phyloP scores from a whole-genome alignment of 257 asterid species.

The Jacaranda copaia region DNA sequence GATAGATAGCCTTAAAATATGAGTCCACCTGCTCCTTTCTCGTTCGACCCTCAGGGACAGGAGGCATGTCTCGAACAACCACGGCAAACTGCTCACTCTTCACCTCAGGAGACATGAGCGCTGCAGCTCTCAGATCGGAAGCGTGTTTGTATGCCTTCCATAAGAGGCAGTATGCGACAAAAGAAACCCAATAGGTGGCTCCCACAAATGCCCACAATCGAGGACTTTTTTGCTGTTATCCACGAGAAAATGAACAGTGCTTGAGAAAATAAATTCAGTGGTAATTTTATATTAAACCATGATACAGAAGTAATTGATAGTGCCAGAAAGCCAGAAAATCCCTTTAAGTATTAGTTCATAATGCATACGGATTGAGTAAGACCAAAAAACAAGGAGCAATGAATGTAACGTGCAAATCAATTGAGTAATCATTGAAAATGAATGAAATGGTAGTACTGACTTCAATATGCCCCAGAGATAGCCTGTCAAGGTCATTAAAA shows the following conservation, averaged over 20 bases:
- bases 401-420: not conserved
- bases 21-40: conserved; percentile 90
- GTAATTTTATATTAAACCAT: not conserved
- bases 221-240: conserved; percentile 56
- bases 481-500: conserved; percentile 78
- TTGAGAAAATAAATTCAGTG: conserved; percentile 4
- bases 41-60: conserved; percentile 57
- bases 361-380: not conserved
- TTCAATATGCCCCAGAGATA: conserved; percentile 75
- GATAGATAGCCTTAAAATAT: conserved; percentile 74
- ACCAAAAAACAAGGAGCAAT: not conserved
- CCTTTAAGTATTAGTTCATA: not conserved
- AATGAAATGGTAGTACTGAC: conserved; percentile 48
- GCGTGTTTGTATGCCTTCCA: conserved; percentile 92
- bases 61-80: conserved; percentile 85
- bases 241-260: conserved; percentile 14
- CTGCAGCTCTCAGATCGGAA: conserved; percentile 67
- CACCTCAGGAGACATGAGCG: conserved; percentile 76
- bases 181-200: conserved; percentile 74
- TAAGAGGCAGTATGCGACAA: conserved; percentile 65
- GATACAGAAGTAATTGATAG: not conserved
- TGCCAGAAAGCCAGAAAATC: not conserved
- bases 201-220: conserved; percentile 79
- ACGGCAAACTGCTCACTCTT: conserved; percentile 80
- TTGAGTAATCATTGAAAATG: not conserved